Conservation (phyloP, 2,329 filamentous ascomycete genomes). For the Sporothrix mexicana region DNA sequence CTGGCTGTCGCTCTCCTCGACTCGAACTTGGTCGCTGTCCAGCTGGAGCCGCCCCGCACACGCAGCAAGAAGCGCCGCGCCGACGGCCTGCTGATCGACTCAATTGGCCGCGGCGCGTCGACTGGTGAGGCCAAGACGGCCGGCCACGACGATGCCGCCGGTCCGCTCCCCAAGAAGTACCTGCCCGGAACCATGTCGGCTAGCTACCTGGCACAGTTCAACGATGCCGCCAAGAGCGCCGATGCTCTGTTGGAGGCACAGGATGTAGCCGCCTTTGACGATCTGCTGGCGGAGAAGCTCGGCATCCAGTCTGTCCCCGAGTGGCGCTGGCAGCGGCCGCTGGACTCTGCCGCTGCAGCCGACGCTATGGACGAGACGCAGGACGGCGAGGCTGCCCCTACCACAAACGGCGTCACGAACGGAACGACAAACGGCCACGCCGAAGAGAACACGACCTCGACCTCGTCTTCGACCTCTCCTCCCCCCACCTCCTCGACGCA, state of each 20-base stretch:
- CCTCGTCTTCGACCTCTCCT: not conserved
- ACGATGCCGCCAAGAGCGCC: slow-evolving; percentile 53
- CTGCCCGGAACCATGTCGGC: slow-evolving; percentile 59
- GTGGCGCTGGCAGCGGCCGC: slow-evolving; percentile 39
- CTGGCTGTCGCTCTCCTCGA: slow-evolving; percentile 69
- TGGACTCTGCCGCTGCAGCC: slow-evolving; percentile 35
- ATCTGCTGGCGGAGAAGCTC: slow-evolving; percentile 50
- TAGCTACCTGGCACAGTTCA: slow-evolving; percentile 55
- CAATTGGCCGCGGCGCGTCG: slow-evolving; percentile 68
- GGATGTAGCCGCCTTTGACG: slow-evolving; percentile 57
- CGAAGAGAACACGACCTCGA: slow-evolving; percentile 22
- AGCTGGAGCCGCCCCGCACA: slow-evolving; percentile 66
- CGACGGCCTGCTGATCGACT: slow-evolving; percentile 72
- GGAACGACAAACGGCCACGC: slow-evolving; percentile 24
- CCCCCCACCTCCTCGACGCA: not conserved
- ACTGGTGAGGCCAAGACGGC: slow-evolving; percentile 12
- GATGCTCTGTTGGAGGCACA: slow-evolving; percentile 55
- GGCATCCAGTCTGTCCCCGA: slow-evolving; percentile 45
- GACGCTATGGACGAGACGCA: slow-evolving; percentile 37
- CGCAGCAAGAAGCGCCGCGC: slow-evolving; percentile 61
- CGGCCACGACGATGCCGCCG: not conserved
- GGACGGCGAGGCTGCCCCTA: slow-evolving; percentile 17
- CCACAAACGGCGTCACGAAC: not conserved
- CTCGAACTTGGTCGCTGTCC: slow-evolving; percentile 69
- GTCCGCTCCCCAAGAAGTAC: slow-evolving; percentile 40